phyloP scores from a whole-genome alignment of 345 rosid genomes.

The Abelmoschus esculentus region DNA sequence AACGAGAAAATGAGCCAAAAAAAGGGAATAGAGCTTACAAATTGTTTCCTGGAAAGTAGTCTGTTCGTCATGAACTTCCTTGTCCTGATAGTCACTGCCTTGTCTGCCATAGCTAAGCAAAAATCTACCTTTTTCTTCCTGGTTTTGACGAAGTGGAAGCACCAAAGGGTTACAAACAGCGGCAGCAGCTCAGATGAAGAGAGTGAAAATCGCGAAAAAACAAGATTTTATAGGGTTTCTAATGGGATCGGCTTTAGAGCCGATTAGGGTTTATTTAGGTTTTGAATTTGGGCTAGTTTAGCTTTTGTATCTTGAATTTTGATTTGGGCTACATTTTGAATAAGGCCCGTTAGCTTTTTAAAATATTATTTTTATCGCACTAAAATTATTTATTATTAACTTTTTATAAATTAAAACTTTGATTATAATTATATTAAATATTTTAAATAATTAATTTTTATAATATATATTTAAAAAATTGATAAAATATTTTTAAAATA shows the following conservation, averaged over 20 bases:
- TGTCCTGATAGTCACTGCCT: constrained; percentile 42
- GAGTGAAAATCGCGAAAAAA: not conserved
- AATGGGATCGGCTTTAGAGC: not conserved
- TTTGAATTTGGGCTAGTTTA: not conserved
- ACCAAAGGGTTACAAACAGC: not conserved
- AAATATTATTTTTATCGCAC: too few relatives aligned
- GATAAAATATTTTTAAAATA: too few relatives aligned
- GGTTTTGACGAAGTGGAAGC: not conserved
- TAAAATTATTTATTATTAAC: too few relatives aligned
- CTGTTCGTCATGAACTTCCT: constrained; percentile 77
- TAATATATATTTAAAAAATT: too few relatives aligned
- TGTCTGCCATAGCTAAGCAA: not conserved
- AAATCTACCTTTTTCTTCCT: not conserved
- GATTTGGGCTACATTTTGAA: too few relatives aligned
- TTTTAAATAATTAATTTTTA: too few relatives aligned
- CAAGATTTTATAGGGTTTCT: not conserved
- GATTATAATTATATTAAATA: too few relatives aligned
- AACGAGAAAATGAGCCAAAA: not conserved
- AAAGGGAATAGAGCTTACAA: constrained; percentile 22
- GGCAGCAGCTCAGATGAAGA: not conserved
- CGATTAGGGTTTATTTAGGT: not conserved
- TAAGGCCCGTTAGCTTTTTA: not conserved
- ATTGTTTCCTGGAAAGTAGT: constrained; percentile 58
- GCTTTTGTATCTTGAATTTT: too few relatives aligned
- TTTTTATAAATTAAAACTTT: too few relatives aligned